A percentile compares a stretch with the other conserved stretches of the same genome.
phyloP scores from a whole-genome alignment of 1,284 basidiomycete genomes.

The Coniferiporia sulphurascens region DNA sequence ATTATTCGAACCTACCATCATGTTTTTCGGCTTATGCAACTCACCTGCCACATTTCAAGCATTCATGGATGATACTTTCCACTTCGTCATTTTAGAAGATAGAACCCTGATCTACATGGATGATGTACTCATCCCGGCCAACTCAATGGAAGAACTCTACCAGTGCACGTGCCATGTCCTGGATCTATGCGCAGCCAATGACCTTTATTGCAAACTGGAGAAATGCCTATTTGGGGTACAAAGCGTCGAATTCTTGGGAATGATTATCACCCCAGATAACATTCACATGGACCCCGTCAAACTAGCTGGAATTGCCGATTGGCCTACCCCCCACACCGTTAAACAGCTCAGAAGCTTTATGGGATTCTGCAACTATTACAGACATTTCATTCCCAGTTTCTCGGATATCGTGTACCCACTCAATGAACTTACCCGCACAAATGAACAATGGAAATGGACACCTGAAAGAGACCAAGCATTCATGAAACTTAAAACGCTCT shows the following conservation, averaged over 20 bases:
- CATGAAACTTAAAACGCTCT: background rate
- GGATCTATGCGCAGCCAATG: background rate
- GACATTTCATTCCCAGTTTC: background rate
- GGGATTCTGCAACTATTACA: background rate
- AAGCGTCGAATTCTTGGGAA: background rate
- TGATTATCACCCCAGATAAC: background rate
- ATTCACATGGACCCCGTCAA: background rate
- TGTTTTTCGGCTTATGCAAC: background rate
- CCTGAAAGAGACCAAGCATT: background rate
- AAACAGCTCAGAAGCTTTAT: background rate
- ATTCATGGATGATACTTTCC: background rate
- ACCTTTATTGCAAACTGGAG: background rate
- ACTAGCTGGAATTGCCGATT: background rate
- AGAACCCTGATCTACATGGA: background rate
- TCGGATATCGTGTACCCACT: background rate
- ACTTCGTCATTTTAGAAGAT: background rate
- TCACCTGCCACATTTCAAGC: background rate
- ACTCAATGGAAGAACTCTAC: background rate
- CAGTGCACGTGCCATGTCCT: too few relatives aligned
- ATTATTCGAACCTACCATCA: background rate
- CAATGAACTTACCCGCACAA: background rate
- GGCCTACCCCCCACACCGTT: background rate
- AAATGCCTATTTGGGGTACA: background rate
- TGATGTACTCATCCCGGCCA: background rate
- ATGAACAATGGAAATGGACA: background rate